phyloP scores from a whole-genome alignment of 192 early-diverging fungal species.

The Thoreauomyces humboldtii region DNA sequence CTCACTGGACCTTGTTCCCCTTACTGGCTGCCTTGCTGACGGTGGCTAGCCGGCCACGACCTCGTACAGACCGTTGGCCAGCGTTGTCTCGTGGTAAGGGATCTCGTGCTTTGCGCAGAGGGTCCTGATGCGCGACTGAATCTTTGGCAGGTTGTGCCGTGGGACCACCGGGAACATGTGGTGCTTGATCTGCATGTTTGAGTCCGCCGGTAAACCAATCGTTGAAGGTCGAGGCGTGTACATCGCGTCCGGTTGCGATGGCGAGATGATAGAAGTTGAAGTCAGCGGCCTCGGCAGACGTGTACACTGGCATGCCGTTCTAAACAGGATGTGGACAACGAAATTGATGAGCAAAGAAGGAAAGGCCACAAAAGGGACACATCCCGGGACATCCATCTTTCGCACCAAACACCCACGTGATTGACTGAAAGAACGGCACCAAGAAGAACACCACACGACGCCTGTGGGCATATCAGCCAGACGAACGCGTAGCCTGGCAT shows the following conservation, averaged over 20 bases:
- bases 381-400: too few species aligned
- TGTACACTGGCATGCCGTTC: slow-evolving; percentile 82
- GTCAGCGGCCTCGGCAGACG: slow-evolving; percentile 54
- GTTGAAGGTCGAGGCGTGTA: slow-evolving; percentile 52
- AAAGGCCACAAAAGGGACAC: background rate
- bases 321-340: slow-evolving; percentile 14
- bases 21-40: slow-evolving; percentile 41
- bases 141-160: slow-evolving; percentile 65
- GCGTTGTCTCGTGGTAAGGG: slow-evolving; percentile 61
- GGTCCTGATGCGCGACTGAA: slow-evolving; percentile 59
- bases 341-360: background rate
- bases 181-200: slow-evolving; percentile 87
- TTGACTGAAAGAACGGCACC: slow-evolving; percentile 77
- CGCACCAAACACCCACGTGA: slow-evolving; percentile 46
- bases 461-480: slow-evolving; percentile 64
- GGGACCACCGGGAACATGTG: slow-evolving; percentile 83
- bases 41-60: slow-evolving; percentile 49
- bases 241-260: slow-evolving; percentile 77
- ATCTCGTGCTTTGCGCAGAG: slow-evolving; percentile 69
- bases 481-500: slow-evolving; percentile 37
- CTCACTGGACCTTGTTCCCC: slow-evolving; percentile 22
- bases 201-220: slow-evolving; percentile 84
- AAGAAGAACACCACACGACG: slow-evolving; percentile 67
- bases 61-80: slow-evolving; percentile 59
- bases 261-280: slow-evolving; percentile 77